Conservation (phyloP, 2,329 filamentous ascomycete genomes). For the Cladosporium sp. region DNA sequence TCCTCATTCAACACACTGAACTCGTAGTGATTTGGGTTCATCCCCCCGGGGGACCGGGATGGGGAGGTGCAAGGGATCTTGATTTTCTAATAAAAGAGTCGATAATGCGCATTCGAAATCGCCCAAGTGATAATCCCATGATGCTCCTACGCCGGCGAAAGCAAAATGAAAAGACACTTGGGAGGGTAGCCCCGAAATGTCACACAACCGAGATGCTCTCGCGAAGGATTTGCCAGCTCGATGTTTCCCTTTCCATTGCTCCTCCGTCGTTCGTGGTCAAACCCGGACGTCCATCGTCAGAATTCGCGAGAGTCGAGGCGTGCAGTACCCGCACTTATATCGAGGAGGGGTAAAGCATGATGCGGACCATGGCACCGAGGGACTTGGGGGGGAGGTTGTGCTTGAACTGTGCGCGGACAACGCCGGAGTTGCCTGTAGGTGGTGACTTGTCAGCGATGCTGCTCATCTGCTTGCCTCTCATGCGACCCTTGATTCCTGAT, state of each 20-base stretch:
- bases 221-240: slow-evolving; percentile 10
- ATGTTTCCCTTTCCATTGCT: background rate
- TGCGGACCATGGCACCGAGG: slow-evolving; percentile 68
- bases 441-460: slow-evolving; percentile 28
- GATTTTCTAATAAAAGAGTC: slow-evolving; percentile 21
- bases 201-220: slow-evolving; percentile 11
- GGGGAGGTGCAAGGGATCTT: slow-evolving; percentile 16
- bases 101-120: slow-evolving; percentile 19
- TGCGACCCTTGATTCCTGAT: background rate
- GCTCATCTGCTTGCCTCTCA: slow-evolving; percentile 11
- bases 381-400: slow-evolving; percentile 94
- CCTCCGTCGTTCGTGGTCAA: slow-evolving; percentile 16
- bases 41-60: slow-evolving; percentile 16
- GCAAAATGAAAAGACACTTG: slow-evolving; percentile 13
- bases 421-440: slow-evolving; percentile 83
- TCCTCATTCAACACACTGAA: slow-evolving; percentile 2
- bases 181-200: slow-evolving; percentile 1
- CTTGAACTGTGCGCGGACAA: slow-evolving; percentile 96
- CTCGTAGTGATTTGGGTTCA: slow-evolving; percentile 13
- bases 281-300: slow-evolving; percentile 21
- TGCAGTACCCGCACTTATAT: slow-evolving; percentile 35
- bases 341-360: slow-evolving; percentile 46
- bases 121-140: slow-evolving; percentile 12
- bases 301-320: slow-evolving; percentile 6
- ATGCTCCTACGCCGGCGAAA: slow-evolving; percentile 21